phyloP scores from a whole-genome alignment of 179 eudicot genomes.

The Drosera spatulata region DNA sequence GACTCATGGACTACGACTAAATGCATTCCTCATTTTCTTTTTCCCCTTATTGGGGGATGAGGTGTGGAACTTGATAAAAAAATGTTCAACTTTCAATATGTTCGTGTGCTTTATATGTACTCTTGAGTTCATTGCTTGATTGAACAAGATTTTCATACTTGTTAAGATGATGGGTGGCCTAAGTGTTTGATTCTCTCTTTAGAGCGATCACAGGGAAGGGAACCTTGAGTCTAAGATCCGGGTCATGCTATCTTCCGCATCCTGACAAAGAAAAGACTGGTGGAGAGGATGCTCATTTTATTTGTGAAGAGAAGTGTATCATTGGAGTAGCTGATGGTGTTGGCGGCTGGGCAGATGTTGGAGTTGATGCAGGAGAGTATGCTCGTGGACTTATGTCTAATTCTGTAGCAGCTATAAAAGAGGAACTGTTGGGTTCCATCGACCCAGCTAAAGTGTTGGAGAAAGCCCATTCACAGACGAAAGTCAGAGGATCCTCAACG shows the following conservation, averaged over 20 bases:
- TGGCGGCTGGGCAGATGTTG: slow-evolving; percentile 46
- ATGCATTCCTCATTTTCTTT: no score
- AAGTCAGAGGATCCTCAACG: slow-evolving; percentile 31
- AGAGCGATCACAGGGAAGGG: slow-evolving; percentile 16
- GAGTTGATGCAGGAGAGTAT: slow-evolving; percentile 39
- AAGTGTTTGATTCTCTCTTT: slow-evolving; percentile 8
- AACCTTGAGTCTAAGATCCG: slow-evolving; percentile 28
- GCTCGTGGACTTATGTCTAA: slow-evolving; percentile 38
- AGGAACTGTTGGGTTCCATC: slow-evolving; percentile 20
- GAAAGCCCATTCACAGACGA: slow-evolving; percentile 32
- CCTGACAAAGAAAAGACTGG: slow-evolving; percentile 31
- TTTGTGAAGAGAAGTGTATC: slow-evolving; percentile 24
- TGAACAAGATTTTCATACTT: no score
- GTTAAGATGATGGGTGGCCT: neutral
- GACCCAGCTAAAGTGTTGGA: slow-evolving; percentile 31
- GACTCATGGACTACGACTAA: no score
- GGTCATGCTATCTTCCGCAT: slow-evolving; percentile 33
- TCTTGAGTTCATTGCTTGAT: no score
- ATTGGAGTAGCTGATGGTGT: slow-evolving; percentile 48
- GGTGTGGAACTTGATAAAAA: no score
- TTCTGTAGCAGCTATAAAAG: slow-evolving; percentile 24
- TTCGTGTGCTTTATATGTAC: no score
- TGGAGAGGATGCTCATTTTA: slow-evolving; percentile 47
- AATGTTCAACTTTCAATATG: no score
- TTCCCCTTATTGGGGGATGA: no score